These are phyloP conservation scores for Sclerotinia subarctica DNA, from an alignment of 2,329 filamentous ascomycete genomes.

Conservation along the genomic window DNA sequence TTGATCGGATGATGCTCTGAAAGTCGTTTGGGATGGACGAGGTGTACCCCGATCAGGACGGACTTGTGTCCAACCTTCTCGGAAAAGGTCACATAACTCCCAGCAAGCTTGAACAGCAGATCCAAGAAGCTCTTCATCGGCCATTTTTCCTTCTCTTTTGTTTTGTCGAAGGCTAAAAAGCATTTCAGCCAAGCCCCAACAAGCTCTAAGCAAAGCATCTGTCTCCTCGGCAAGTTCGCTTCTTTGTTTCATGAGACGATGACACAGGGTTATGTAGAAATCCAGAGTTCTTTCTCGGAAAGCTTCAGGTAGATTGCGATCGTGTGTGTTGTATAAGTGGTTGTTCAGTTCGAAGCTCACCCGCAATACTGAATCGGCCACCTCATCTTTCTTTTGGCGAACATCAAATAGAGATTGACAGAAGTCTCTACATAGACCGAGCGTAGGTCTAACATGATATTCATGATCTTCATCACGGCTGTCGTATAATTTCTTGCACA, in stretches of 20 bases:
- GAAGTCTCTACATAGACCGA: constrained; percentile 88
- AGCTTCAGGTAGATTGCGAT: constrained; percentile 75
- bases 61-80: constrained; percentile 86
- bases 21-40: constrained; percentile 72
- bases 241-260: constrained; percentile 93
- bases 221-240: constrained; percentile 76
- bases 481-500: constrained; percentile 86
- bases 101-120: constrained; percentile 91
- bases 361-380: constrained; percentile 78
- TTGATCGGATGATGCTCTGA: constrained; percentile 40
- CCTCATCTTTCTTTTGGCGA: constrained; percentile 71
- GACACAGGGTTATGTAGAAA: constrained; percentile 91
- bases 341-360: constrained; percentile 96
- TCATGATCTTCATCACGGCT: constrained; percentile 69
- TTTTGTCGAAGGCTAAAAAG: constrained; percentile 87
- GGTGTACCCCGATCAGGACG: constrained; percentile 84
- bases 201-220: constrained; percentile 77
- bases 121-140: constrained; percentile 80
- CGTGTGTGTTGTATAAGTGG: constrained; percentile 89
- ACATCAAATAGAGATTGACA: constrained; percentile 90
- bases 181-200: constrained; percentile 90
- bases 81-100: constrained; percentile 91
- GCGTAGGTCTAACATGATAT: constrained; percentile 66
- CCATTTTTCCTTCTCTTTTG: constrained; percentile 65
- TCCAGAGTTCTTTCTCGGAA: constrained; percentile 89